Base-by-base conservation (phyloP, 2,329 filamentous ascomycete species). In the Nemania sp. region DNA sequence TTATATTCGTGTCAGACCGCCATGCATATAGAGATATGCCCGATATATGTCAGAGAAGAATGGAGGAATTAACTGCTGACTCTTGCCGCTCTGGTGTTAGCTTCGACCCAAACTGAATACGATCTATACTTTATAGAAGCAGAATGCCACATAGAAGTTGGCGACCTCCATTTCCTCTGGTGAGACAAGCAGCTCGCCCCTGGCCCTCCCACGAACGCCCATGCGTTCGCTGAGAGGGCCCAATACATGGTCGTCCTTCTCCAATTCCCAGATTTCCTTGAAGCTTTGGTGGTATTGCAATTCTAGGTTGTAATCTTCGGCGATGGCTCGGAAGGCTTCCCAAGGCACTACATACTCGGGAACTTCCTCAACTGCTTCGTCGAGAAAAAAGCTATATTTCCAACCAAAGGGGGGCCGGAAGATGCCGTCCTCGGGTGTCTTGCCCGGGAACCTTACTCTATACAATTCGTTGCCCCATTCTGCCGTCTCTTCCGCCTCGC, bases 331-430 rank as follows among this genome's bases (percentile, higher is more conserved):
- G 76, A 99, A 97, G 1, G 91, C 92, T 70, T 96, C 92, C 93
- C 94, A 99, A 0, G 94, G 94, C 1, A 99, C 94, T 1, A 99
- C 93, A 69, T 96, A 99, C 75, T 99, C 94, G 2, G 94, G 93
- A 6, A 96, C 90, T 68, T 92, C 90, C 70, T 97, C 93, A 17
- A 99, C 94, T 0, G 94, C 94, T 74, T 99, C 94, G 66, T 94
- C 87, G 52, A 99, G 84, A 72, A 91, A 96, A 77, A 96, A 99
- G 68, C 86, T 96, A 75, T 99, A 99, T 72, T 94, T 96, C 92
- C 94, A 97, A 44, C 93, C 94, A 69, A 91, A 97, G 0, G 94
- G 91, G 5, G 94, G 94, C 5, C 94, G 86, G 75, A 99, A 99
- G 26, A 94, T 80, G 48, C 94, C 94, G 69, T 97, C 91, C 17